Conservation (phyloP, 2,329 filamentous ascomycete species). For the Penicillium thymicola region DNA sequence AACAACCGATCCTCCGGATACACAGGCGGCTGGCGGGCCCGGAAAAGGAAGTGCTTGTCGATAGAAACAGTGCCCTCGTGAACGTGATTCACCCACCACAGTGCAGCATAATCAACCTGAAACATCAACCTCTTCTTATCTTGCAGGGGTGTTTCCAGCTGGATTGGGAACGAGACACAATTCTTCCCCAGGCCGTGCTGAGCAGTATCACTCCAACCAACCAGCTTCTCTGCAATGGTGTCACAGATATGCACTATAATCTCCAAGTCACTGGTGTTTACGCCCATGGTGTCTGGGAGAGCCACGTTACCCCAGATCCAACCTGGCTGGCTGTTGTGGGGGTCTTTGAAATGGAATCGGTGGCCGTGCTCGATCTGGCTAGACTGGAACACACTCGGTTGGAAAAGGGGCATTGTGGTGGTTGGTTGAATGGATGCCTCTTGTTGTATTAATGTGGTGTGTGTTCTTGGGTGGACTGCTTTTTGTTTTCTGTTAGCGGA, state of each 20-base stretch:
- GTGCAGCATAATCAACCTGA: background rate
- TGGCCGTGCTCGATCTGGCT: background rate
- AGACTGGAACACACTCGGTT: background rate
- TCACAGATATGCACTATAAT: background rate
- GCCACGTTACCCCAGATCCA: background rate
- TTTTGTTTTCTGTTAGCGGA: background rate
- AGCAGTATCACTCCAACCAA: background rate
- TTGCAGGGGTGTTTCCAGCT: background rate
- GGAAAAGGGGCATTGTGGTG: background rate
- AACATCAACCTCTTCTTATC: background rate
- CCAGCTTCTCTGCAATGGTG: background rate
- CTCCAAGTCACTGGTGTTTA: background rate
- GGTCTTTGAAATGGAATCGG: background rate
- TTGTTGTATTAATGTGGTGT: too few species aligned
- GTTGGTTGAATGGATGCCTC: background rate
- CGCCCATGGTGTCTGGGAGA: background rate
- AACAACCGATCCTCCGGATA: background rate
- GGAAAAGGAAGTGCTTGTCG: background rate
- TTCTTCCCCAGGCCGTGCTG: background rate
- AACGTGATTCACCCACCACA: background rate
- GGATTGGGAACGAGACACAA: background rate
- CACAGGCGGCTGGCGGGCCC: background rate
- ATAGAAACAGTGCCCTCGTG: background rate
- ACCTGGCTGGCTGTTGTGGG: background rate
- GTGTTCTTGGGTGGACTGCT: background rate